A percentile compares a stretch with the other conserved stretches of the same genome.
Evolutionary conservation across 2,329 filamentous ascomycete species (phyloP).

Genomic region (Aureobasidium pullulans): DNA sequence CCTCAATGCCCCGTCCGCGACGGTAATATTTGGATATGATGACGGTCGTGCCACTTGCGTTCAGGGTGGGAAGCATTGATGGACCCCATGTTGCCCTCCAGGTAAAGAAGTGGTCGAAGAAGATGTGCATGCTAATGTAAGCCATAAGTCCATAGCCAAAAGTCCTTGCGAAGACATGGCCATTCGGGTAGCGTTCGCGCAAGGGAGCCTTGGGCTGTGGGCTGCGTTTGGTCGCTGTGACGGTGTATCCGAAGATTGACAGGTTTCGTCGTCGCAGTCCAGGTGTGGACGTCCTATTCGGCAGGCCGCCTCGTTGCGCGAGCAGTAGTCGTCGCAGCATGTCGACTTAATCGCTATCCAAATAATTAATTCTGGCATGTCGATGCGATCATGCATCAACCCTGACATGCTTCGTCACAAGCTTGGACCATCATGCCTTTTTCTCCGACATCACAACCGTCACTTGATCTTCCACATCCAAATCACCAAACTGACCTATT

Average conservation of each 20-base stretch:
- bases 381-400: constrained; percentile 3
- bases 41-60: constrained; percentile 58
- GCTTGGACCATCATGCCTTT: constrained; percentile 1
- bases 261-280: not conserved
- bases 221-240: not conserved
- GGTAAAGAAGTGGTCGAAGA: constrained; percentile 50
- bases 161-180: too few species aligned
- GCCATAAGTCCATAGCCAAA: constrained; percentile 5
- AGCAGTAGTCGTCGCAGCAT: constrained; percentile 3
- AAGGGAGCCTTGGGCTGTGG: not conserved
- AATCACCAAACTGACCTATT: not conserved
- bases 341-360: not conserved
- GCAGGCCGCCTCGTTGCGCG: not conserved
- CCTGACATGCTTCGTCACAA: constrained; percentile 4
- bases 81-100: constrained; percentile 59
- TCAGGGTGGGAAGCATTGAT: constrained; percentile 85
- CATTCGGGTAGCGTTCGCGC: too few species aligned
- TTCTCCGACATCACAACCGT: not conserved
- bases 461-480: not conserved
- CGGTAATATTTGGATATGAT: constrained; percentile 62
- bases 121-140: constrained; percentile 26
- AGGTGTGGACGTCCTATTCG: not conserved
- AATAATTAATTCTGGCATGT: not conserved
- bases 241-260: constrained; percentile 6
- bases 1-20: constrained; percentile 56